Evolutionary conservation across 2,329 filamentous ascomycete genomes (phyloP).

Genomic region (Colletotrichum sp.): DNA sequence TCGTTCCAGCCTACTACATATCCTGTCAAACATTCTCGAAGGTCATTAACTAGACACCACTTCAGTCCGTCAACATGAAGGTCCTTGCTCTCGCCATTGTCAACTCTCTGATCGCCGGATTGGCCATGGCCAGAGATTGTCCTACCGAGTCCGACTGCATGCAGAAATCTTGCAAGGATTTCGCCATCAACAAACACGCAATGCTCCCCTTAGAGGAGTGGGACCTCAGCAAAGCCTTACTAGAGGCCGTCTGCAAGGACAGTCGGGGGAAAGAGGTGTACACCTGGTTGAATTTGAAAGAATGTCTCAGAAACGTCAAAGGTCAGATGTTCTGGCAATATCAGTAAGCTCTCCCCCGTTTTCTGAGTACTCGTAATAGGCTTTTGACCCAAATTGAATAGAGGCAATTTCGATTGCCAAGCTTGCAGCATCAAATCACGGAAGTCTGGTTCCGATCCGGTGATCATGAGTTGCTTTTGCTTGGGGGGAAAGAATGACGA

Average conservation of each 20-base stretch:
- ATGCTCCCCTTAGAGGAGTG: too few relatives aligned
- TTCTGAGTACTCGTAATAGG: too few relatives aligned
- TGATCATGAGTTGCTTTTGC: too few relatives aligned
- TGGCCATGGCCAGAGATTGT: not conserved
- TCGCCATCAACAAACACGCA: not conserved
- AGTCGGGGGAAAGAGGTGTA: rapidly evolving
- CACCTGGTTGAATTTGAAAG: not conserved
- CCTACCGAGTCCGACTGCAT: not conserved
- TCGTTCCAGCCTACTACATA: rapidly evolving
- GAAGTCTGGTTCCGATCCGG: too few relatives aligned
- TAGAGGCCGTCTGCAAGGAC: not conserved
- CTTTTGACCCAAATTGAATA: too few relatives aligned
- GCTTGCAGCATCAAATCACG: too few relatives aligned
- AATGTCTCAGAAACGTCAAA: too few relatives aligned
- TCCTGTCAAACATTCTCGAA: not conserved
- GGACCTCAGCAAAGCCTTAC: too few relatives aligned
- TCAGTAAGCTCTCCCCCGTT: too few relatives aligned
- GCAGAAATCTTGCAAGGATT: not conserved
- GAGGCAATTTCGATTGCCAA: too few relatives aligned
- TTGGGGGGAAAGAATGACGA: too few relatives aligned
- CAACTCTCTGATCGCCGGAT: not conserved
- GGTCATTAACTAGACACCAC: not conserved
- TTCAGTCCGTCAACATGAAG: not conserved
- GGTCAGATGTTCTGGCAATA: too few relatives aligned
- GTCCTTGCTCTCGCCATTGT: not conserved